Percentiles rank a stretch among this genome's conserved stretches.
phyloP scores from a whole-genome alignment of 768 basidiomycete genomes.

The Lactifluus subvellereus region DNA sequence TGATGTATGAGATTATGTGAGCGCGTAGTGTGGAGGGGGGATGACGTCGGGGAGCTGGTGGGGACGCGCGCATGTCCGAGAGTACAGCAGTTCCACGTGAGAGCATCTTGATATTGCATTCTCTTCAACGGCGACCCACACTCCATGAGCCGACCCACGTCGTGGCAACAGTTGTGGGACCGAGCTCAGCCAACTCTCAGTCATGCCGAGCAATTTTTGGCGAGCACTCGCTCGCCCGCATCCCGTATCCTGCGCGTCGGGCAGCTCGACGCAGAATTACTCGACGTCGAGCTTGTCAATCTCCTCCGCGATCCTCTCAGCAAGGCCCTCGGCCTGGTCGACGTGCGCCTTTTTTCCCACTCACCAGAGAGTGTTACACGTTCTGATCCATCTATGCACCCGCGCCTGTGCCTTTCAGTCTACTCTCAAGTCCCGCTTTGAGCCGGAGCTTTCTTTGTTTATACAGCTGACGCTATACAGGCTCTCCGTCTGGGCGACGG shows the following conservation, averaged over 20 bases:
- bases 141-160: slow-evolving; percentile 14
- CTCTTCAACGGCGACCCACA: background rate
- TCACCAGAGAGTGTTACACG: background rate
- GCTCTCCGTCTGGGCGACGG: slow-evolving; percentile 74
- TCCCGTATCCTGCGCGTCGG: slow-evolving; percentile 68
- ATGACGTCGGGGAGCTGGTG: background rate
- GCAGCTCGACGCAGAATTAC: slow-evolving; percentile 84
- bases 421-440: slow-evolving; percentile 53
- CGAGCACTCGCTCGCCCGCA: slow-evolving; percentile 25
- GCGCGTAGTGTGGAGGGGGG: background rate
- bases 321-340: slow-evolving; percentile 60
- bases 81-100: slow-evolving; percentile 2
- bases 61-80: background rate
- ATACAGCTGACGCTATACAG: slow-evolving; percentile 73
- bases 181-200: slow-evolving; percentile 50
- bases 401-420: slow-evolving; percentile 36
- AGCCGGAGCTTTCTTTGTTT: slow-evolving; percentile 68
- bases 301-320: slow-evolving; percentile 78
- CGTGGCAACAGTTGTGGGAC: slow-evolving; percentile 63
- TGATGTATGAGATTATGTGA: background rate
- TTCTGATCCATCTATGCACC: slow-evolving; percentile 1
- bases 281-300: slow-evolving; percentile 82
- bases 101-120: background rate
- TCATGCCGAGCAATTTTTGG: slow-evolving; percentile 41
- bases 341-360: slow-evolving; percentile 41